A percentile compares a stretch with the other conserved stretches of the same genome.
Evolutionary conservation across 2,329 filamentous ascomycete genomes (phyloP).

Genomic region (Penicillium glabrum): DNA sequence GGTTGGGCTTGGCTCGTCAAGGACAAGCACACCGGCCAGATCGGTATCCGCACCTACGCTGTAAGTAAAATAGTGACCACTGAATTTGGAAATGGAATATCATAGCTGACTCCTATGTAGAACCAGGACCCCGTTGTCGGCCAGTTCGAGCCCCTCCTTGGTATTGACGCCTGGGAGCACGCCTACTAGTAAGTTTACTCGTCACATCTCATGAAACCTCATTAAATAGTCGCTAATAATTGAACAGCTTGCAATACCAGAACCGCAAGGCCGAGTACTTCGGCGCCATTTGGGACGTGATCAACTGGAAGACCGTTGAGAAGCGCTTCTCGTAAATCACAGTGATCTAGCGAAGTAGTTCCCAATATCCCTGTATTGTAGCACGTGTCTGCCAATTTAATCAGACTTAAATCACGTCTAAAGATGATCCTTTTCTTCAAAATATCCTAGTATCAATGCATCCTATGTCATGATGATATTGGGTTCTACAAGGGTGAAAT

Average conservation of each 20-base stretch:
- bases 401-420: neutral
- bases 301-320: conserved; percentile 92
- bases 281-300: conserved; percentile 85
- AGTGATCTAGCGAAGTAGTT: conserved; percentile 7
- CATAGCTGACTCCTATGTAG: conserved; percentile 25
- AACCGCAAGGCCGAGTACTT: conserved; percentile 98
- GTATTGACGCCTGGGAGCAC: conserved; percentile 95
- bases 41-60: conserved; percentile 64
- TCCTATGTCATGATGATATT: neutral
- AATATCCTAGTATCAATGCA: neutral
- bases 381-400: conserved; percentile 9
- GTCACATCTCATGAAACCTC: neutral
- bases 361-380: conserved; percentile 21
- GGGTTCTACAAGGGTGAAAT: neutral
- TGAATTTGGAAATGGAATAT: neutral
- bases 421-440: neutral
- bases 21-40: conserved; percentile 59
- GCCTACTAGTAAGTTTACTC: conserved; percentile 69
- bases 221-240: conserved; percentile 16
- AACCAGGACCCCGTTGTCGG: conserved; percentile 91
- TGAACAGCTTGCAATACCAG: conserved; percentile 76
- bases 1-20: conserved; percentile 66
- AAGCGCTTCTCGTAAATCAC: conserved; percentile 63
- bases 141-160: conserved; percentile 76
- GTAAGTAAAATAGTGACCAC: conserved; percentile 34